Conservation (phyloP, 768 basidiomycete genomes). For the Leccinellum rugosiceps region DNA sequence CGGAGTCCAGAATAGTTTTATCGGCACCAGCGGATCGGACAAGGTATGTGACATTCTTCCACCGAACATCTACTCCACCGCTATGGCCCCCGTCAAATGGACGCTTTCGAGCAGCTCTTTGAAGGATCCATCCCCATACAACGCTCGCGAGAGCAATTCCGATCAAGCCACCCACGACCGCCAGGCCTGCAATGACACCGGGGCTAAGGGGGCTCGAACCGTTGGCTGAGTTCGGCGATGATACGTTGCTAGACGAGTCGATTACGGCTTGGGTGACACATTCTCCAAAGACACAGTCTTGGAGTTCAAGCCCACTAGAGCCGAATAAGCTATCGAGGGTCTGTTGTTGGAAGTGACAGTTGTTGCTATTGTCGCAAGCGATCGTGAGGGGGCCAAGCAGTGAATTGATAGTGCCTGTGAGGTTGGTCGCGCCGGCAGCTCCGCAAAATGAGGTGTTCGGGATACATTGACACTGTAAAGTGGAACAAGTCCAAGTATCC, state of each 20-base stretch:
- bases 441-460: slow-evolving; percentile 75
- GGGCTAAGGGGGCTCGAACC: slow-evolving; percentile 53
- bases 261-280: slow-evolving; percentile 82
- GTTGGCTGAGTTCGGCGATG: slow-evolving; percentile 23
- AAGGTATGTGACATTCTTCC: slow-evolving; percentile 66
- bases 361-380: slow-evolving; percentile 57
- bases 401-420: slow-evolving; percentile 61
- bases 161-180: slow-evolving; percentile 71
- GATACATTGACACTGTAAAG: slow-evolving; percentile 73
- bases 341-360: slow-evolving; percentile 76
- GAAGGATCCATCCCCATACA: slow-evolving; percentile 56
- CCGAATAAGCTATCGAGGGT: slow-evolving; percentile 73
- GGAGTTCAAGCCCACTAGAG: slow-evolving; percentile 62
- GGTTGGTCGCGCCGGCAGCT: slow-evolving; percentile 38
- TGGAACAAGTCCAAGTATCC: slow-evolving; percentile 65
- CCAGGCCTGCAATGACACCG: slow-evolving; percentile 90
- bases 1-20: slow-evolving; percentile 66
- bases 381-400: slow-evolving; percentile 67
- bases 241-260: slow-evolving; percentile 46
- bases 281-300: slow-evolving; percentile 81
- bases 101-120: slow-evolving; percentile 56
- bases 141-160: slow-evolving; percentile 57
- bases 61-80: slow-evolving; percentile 62
- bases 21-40: slow-evolving; percentile 39
- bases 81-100: slow-evolving; percentile 38